Evolutionary conservation across 2,329 filamentous ascomycete species (phyloP).

Genomic region (Ophiostoma himal-ulmi): DNA sequence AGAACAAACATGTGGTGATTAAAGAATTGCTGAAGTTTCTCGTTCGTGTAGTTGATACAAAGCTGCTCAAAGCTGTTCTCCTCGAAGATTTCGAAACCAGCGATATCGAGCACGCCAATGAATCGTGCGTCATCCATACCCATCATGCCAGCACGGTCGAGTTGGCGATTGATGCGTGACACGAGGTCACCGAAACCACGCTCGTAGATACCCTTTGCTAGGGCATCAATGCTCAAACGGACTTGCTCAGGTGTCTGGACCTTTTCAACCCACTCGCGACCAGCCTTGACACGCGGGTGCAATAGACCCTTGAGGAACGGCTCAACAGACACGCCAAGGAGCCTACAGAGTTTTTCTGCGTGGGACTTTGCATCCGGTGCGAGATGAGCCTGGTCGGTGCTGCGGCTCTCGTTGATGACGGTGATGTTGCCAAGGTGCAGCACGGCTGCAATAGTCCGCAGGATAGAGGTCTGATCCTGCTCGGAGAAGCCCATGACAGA

Average conservation of each 20-base stretch:
- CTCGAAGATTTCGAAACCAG: conserved; percentile 98
- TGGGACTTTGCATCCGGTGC: conserved; percentile 67
- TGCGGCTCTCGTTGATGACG: conserved; percentile 83
- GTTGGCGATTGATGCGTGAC: conserved; percentile 79
- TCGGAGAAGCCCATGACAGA: conserved; percentile 88
- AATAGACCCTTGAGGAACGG: conserved; percentile 82
- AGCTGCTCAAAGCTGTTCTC: conserved; percentile 98
- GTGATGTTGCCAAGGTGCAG: conserved; percentile 89
- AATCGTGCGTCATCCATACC: conserved; percentile 86
- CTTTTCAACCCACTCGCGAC: conserved; percentile 97
- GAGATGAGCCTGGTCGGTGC: conserved; percentile 83
- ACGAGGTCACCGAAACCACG: conserved; percentile 92
- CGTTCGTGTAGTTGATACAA: conserved; percentile 99
- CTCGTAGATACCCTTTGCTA: conserved; percentile 97
- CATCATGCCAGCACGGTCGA: conserved; percentile 78
- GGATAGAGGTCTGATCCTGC: conserved; percentile 73
- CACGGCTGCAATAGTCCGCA: conserved; percentile 83
- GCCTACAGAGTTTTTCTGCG: conserved; percentile 70
- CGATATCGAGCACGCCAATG: conserved; percentile 97
- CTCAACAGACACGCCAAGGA: conserved; percentile 79
- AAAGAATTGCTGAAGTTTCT: conserved; percentile 98
- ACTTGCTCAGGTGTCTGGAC: conserved; percentile 97
- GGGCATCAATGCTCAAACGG: conserved; percentile 77
- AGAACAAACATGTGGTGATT: conserved; percentile 99
- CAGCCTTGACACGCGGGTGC: conserved; percentile 90